Conservation (phyloP, 2,329 filamentous ascomycete genomes). For the Penicillium frequentans region DNA sequence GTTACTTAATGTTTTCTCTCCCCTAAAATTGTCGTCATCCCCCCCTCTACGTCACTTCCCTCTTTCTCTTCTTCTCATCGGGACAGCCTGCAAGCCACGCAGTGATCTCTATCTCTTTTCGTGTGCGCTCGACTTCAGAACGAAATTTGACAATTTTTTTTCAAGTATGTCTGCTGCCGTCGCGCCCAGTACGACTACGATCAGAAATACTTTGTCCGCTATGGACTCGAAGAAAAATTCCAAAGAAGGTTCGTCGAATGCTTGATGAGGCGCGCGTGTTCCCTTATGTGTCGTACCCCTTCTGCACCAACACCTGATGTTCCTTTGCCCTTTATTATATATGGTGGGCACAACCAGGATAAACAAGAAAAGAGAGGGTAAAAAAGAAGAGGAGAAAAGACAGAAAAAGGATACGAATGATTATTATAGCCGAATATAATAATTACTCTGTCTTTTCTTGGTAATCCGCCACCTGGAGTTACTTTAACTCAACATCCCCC, state of each 20-base stretch:
- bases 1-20: constrained; percentile 17
- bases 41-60: constrained; percentile 39
- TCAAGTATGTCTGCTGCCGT: constrained; percentile 43
- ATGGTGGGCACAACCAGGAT: background rate
- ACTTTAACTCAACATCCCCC: constrained; percentile 25
- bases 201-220: constrained; percentile 38
- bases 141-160: background rate
- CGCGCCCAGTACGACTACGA: constrained; percentile 37
- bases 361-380: background rate
- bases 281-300: constrained; percentile 7
- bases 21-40: constrained; percentile 37
- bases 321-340: background rate
- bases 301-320: background rate
- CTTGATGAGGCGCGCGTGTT: constrained; percentile 7
- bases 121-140: constrained; percentile 13
- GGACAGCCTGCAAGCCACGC: constrained; percentile 17
- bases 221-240: constrained; percentile 46
- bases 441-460: constrained; percentile 23
- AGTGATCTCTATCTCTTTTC: background rate
- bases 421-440: constrained; percentile 3
- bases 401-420: background rate
- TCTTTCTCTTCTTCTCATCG: constrained; percentile 25
- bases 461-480: constrained; percentile 32
- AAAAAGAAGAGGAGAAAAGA: background rate
- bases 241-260: constrained; percentile 40